Evolutionary conservation across 371 early-diverging fungal species (phyloP).

Genomic region (Catenaria anguillulae): DNA sequence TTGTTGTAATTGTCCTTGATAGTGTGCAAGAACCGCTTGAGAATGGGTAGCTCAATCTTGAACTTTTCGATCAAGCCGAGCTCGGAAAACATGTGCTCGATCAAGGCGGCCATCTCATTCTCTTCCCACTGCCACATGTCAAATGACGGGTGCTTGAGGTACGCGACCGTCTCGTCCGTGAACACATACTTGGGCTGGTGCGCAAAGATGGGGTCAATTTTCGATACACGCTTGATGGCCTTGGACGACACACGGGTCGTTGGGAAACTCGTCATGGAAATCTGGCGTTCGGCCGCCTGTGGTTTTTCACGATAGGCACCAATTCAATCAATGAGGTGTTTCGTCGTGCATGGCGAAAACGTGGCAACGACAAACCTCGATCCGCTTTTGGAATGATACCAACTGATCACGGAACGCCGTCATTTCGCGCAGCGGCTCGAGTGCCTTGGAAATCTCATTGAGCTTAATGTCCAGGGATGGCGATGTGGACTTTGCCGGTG

Average conservation of each 20-base stretch:
- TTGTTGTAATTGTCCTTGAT: slow-evolving; percentile 24
- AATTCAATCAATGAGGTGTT: too few relatives aligned
- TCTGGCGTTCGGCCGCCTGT: not conserved
- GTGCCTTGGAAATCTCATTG: not conserved
- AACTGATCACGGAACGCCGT: not conserved
- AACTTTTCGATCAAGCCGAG: slow-evolving; percentile 20
- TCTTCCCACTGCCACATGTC: slow-evolving; percentile 29
- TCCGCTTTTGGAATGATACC: not conserved
- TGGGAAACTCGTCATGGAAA: not conserved
- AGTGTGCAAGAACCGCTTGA: slow-evolving; percentile 20
- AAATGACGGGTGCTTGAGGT: slow-evolving; percentile 27
- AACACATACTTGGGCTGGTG: slow-evolving; percentile 11
- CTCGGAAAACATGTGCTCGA: slow-evolving; percentile 29
- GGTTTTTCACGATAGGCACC: not conserved
- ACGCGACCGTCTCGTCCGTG: slow-evolving; percentile 13
- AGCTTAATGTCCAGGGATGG: not conserved
- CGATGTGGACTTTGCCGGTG: too few relatives aligned
- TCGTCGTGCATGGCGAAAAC: too few relatives aligned
- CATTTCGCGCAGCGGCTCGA: slow-evolving; percentile 1
- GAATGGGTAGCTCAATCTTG: slow-evolving; percentile 15
- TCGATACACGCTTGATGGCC: not conserved
- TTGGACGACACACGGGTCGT: not conserved
- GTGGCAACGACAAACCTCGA: not conserved
- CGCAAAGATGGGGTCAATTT: not conserved
- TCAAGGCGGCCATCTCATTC: slow-evolving; percentile 19